phyloP scores from a whole-genome alignment of 2,329 filamentous ascomycete species.

The Emergomyces africanus region DNA sequence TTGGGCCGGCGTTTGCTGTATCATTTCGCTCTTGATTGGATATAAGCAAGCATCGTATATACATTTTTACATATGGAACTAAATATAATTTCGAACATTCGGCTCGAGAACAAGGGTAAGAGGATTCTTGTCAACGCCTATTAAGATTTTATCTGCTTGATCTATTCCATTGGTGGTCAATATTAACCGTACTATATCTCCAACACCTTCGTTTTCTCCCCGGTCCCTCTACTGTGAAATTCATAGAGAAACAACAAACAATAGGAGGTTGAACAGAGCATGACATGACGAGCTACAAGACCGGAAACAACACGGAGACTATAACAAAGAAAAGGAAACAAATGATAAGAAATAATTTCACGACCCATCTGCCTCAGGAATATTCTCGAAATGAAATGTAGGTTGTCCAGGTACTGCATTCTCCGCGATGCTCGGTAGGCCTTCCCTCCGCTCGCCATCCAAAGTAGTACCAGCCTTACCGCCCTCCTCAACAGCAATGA shows the following conservation, averaged over 20 bases:
- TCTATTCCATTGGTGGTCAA: background rate
- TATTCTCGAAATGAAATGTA: slow-evolving; percentile 75
- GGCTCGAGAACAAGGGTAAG: background rate
- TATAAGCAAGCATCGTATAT: background rate
- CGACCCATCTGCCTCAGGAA: slow-evolving; percentile 26
- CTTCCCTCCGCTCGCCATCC: slow-evolving; percentile 34
- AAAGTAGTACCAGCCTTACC: slow-evolving; percentile 35
- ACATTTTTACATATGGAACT: background rate
- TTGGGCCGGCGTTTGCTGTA: background rate
- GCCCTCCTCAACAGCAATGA: slow-evolving; percentile 50
- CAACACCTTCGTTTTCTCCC: background rate
- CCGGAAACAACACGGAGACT: background rate
- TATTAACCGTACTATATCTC: background rate
- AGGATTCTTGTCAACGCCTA: background rate
- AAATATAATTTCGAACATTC: background rate
- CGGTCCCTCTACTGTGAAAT: background rate
- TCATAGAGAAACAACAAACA: background rate
- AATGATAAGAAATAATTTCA: background rate
- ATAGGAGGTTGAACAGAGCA: background rate
- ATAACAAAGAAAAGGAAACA: background rate
- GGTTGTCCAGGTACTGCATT: slow-evolving; percentile 70
- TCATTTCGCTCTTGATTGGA: background rate
- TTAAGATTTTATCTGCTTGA: background rate
- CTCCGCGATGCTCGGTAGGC: slow-evolving; percentile 50
- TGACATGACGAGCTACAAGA: background rate